Base-by-base conservation (phyloP, 192 early-diverging fungal species). In the Backusella macrospora region DNA sequence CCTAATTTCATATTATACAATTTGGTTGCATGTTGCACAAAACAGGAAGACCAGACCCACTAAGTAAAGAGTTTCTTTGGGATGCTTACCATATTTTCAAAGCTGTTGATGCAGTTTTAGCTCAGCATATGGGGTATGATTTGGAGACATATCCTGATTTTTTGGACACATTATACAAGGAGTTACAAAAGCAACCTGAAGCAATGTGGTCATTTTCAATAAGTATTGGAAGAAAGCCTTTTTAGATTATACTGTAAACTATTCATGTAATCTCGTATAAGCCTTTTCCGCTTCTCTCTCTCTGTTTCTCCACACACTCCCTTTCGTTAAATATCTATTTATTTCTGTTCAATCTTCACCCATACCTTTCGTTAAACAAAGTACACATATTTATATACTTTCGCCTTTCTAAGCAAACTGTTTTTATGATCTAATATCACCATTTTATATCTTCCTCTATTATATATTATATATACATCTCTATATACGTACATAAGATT, bases 11-110 rank as follows among this genome's bases (percentile, higher is more conserved):
- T 59, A 26, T 59, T 26, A 5, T 59, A 12, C 18, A 59, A 23
- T 59, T 59, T 59, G 52, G 29, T 34, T 34, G 29, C 29, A 34
- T 59, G 23, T 26, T 23, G 26, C 52, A 59, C 21, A 59, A 49
- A 12, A 40, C 42, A 76, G 75, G 69, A 38, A 23, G 34, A 18
- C 52, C 23, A 4, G 62, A 45, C 39, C 46, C 44, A 13, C 40
- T 72, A 12, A 77, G 49, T 48, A 63, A 40, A 40, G 76, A 70
- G 15, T 77, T 71, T 34, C n/a, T 72, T 45, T 77, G 63, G 64
- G 68, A 71, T 21, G 62, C 67, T 4, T 26, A 44, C 13, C 65
- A 65, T 72, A 67, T 77, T 14, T 39, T 72, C n/a, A 48, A 55
- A 34, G 55, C 62, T 10, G 70, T 62, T 13, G 21, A 72, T 21